Evolutionary conservation across 805 yeast genomes (phyloP), one percentile per base, ranked within the genome.

Genomic region (Monosporozyma aerobia): DNA sequence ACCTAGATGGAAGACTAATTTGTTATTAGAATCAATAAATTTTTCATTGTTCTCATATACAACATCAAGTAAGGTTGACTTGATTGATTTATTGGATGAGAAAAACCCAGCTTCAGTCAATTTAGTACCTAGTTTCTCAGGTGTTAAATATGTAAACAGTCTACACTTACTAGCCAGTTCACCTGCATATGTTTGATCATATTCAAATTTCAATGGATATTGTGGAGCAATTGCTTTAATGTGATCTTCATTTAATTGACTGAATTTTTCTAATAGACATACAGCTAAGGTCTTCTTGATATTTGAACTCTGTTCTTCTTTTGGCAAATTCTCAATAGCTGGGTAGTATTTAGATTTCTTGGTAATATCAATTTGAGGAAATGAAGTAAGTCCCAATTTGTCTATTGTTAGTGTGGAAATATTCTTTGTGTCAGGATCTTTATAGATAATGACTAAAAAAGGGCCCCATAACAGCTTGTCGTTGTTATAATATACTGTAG

Each of bases 111-210:
- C 52, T 48, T 78, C 68, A n/a, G 81, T 61, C 9, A 92, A 57
- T 40, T 74, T 70, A 33, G 66, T 59, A 3, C 96, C 94, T 16
- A 86, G 43, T 10, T 19, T 35, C 0, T 63, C 59, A 0, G 95
- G 89, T 0, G 78, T 66, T 51, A 57, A 51, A 19, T 49, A 46
- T 3, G 77, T 73, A 3, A 87, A 69, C 2, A 83, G 69, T 3
- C 61, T 60, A 84, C 90, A 83, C 13, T 70, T 56, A 33, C 85
- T 79, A 0, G 97, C 95, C 29, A 87, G 63, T 9, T 77, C 77
- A 0, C 97, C 98, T 1, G 97, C 96, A 51, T 78, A 76, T 0
- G 92, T 85, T 59, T 88, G 96, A 67, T 92, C 97, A 79, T 82
- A 75, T 47, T 49, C 49, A 54, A 53, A 51, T 53, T 48, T 39